Evolutionary conservation across 306 rosid genomes (phyloP), one percentile per base, ranked within the genome.

Genomic region (Rubus parviflorus): DNA sequence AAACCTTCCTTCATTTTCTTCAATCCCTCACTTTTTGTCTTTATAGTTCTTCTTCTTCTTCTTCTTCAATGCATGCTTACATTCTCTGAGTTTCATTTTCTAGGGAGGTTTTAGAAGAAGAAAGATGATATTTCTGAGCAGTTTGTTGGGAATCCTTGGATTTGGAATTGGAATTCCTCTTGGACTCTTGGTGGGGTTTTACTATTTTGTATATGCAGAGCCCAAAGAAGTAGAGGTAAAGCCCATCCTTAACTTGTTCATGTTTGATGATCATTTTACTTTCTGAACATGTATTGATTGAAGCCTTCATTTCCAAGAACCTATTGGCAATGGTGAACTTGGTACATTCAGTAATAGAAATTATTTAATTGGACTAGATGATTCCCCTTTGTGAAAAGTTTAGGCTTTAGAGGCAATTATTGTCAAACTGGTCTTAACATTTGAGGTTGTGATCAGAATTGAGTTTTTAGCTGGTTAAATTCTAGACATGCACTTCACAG

Each of bases 161-260:
- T 88, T 92, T 75, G 81, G 81, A 66, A 46, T 96, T 70, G 98
- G 99, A 83, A 83, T 96, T 63, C 93, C 96, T 83, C 73, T 96
- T 57, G 99, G 99, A 7, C 87, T 96, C 72, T 58, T 96, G 65
- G 80, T 88, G 13, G 98, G 99, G 1, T 96, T 96, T 86, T 88
- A 83, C 78, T 75, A 92, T 68, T 92, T 92, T 81, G 73, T 95
- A 70, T 89, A 86, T 78, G 85, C 99, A 0, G 78, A 87, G 71
- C 84, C 97, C 69, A 84, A 83, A 63, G 85, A 82, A 81, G 88
- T 85, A 15, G 76, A 88, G 98, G 98, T 90, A 86, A 61, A 7
- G 3, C 20, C 30, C 48, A 56, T 20, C 40, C 65, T 42, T 46
- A 8, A 17, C 16, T 25, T 41, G 63, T 9, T n/a, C 49, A n/a